Evolutionary conservation across 148 eudicot genomes (phyloP).

Genomic region (Arbutus unedo): DNA sequence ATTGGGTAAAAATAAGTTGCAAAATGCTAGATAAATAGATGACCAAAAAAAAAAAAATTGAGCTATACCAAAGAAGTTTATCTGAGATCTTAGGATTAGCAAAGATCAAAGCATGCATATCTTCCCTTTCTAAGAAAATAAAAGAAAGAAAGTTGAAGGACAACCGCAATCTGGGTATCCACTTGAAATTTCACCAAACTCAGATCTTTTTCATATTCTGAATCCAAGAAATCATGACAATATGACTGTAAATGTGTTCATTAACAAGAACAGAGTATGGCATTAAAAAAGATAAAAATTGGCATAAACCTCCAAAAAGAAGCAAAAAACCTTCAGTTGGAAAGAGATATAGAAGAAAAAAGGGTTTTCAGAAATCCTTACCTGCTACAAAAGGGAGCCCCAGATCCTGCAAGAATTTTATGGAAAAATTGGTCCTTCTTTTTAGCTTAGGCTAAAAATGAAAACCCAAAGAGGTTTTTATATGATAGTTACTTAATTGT

Average conservation of each 20-base stretch:
- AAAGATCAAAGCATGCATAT: background rate
- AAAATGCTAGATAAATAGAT: too few relatives aligned
- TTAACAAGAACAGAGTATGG: background rate
- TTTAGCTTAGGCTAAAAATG: background rate
- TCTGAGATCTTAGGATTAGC: background rate
- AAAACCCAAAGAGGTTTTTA: background rate
- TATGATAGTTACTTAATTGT: background rate
- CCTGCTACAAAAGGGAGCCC: background rate
- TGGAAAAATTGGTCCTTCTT: background rate
- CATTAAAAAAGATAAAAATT: background rate
- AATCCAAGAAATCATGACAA: too few relatives aligned
- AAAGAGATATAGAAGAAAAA: background rate
- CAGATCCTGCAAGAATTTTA: background rate
- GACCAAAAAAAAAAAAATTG: too few relatives aligned
- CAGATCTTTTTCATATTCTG: too few relatives aligned
- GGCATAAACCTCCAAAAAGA: background rate
- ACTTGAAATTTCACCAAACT: background rate
- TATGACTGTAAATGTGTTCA: too few relatives aligned
- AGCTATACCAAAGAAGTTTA: too few relatives aligned
- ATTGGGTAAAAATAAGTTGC: too few relatives aligned
- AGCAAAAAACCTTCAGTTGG: background rate
- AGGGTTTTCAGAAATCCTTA: background rate
- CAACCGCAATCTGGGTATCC: background rate
- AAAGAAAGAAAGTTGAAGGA: background rate
- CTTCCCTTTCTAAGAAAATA: background rate